These are phyloP conservation scores for Sphaerostilbella broomeana DNA, from an alignment of 2,329 filamentous ascomycete genomes.

Conservation along the genomic window DNA sequence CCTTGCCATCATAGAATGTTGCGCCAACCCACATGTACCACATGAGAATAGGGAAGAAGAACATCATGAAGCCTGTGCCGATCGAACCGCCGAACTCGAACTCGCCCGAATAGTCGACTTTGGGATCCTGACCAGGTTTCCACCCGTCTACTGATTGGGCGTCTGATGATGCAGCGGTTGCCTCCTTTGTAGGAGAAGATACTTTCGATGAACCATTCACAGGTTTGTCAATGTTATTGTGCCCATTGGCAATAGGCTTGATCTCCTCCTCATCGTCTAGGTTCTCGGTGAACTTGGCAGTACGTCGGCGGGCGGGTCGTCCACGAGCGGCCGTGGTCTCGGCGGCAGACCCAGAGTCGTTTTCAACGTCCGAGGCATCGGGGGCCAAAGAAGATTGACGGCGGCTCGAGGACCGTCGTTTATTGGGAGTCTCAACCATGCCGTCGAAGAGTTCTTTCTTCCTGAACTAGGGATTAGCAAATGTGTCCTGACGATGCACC, in stretches of 20 bases:
- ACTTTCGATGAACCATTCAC: conserved; percentile 25
- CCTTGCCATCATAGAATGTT: conserved; percentile 80
- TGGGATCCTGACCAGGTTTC: conserved; percentile 53
- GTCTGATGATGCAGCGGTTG: conserved; percentile 15
- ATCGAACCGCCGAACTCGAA: conserved; percentile 82
- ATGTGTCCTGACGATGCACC: background rate
- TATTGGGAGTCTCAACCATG: conserved; percentile 50
- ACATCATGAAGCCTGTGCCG: conserved; percentile 82
- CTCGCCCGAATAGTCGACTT: conserved; percentile 55
- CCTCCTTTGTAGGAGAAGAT: conserved; percentile 15
- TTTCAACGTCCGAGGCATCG: conserved; percentile 41
- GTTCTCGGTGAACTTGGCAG: conserved; percentile 45
- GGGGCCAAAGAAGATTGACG: conserved; percentile 44
- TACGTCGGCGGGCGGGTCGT: conserved; percentile 38
- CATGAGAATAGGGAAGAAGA: conserved; percentile 89
- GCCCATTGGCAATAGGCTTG: conserved; percentile 27
- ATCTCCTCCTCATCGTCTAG: conserved; percentile 33
- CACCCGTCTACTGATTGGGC: conserved; percentile 44
- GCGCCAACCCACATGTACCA: conserved; percentile 99
- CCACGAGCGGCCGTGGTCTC: conserved; percentile 32
- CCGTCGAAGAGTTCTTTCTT: conserved; percentile 57
- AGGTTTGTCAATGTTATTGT: conserved; percentile 21
- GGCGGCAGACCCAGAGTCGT: conserved; percentile 42
- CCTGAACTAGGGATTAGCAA: conserved; percentile 26
- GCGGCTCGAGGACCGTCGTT: conserved; percentile 33